These are phyloP conservation scores for Arachnopeziza araneosa DNA, from an alignment of 2,329 filamentous ascomycete species.

Conservation along the genomic window DNA sequence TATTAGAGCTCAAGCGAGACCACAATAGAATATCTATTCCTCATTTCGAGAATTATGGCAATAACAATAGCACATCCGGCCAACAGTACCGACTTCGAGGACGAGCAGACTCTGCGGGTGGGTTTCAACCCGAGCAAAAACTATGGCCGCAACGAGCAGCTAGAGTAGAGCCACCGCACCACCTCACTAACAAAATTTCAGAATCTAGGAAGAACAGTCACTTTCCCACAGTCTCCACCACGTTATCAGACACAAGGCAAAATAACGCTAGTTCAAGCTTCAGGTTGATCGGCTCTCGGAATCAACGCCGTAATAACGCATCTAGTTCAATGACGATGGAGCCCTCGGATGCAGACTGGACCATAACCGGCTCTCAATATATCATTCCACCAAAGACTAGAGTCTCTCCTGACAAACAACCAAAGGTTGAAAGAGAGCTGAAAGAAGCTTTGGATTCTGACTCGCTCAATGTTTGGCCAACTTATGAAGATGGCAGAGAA, in stretches of 20 bases:
- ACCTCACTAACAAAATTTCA: background rate
- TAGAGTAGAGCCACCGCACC: background rate
- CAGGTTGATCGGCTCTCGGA: background rate
- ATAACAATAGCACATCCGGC: background rate
- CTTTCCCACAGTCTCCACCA: background rate
- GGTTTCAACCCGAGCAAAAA: background rate
- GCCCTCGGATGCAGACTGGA: background rate
- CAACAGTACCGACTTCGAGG: background rate
- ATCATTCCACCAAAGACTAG: background rate
- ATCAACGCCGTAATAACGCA: background rate
- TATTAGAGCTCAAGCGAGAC: too few species aligned
- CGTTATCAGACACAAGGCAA: background rate
- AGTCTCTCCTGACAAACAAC: background rate
- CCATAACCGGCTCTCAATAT: background rate
- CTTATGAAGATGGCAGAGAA: background rate
- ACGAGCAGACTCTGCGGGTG: background rate
- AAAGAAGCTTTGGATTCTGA: slow-evolving; percentile 1
- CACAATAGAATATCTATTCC: background rate
- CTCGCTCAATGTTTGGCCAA: slow-evolving; percentile 5
- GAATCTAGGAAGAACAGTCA: background rate
- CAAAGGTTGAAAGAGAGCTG: background rate
- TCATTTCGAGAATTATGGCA: background rate
- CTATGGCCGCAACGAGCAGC: background rate
- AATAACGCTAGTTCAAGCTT: background rate
- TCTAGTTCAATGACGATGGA: background rate